Percentiles rank a stretch among this genome's conserved stretches.
phyloP scores from a whole-genome alignment of 176 grass and related monocot genomes.

The Aegilops tauschii region DNA sequence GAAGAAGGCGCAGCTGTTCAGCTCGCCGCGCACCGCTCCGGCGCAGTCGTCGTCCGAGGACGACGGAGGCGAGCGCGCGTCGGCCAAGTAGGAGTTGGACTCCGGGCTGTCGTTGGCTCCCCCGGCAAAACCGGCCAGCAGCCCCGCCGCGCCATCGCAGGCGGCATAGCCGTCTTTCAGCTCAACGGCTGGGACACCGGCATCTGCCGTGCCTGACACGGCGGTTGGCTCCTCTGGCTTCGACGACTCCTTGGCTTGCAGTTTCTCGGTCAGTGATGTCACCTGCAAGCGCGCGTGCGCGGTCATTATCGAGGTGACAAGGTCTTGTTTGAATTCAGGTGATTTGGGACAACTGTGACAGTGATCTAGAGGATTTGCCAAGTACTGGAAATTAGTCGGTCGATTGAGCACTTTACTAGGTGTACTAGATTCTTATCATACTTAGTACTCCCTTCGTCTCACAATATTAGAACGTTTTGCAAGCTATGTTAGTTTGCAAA shows the following conservation, averaged over 20 bases:
- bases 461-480: no score
- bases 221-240: conserved; percentile 23
- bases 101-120: conserved; percentile 41
- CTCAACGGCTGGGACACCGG: neutral
- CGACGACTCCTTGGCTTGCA: conserved; percentile 39
- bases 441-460: no score
- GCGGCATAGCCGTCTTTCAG: neutral
- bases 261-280: conserved; percentile 54
- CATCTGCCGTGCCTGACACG: neutral
- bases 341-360: neutral
- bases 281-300: conserved; percentile 41
- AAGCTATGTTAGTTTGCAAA: no score
- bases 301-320: neutral
- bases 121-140: conserved; percentile 11
- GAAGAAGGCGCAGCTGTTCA: conserved; percentile 35
- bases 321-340: neutral
- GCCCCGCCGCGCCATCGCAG: neutral
- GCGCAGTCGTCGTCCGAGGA: conserved; percentile 55
- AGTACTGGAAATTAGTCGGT: neutral
- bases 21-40: neutral
- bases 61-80: conserved; percentile 34
- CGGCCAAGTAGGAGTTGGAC: conserved; percentile 48
- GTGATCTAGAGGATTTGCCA: neutral
- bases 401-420: neutral
- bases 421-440: neutral